Evolutionary conservation across 768 basidiomycete species (phyloP).

Genomic region (Leccinum sublutescens): DNA sequence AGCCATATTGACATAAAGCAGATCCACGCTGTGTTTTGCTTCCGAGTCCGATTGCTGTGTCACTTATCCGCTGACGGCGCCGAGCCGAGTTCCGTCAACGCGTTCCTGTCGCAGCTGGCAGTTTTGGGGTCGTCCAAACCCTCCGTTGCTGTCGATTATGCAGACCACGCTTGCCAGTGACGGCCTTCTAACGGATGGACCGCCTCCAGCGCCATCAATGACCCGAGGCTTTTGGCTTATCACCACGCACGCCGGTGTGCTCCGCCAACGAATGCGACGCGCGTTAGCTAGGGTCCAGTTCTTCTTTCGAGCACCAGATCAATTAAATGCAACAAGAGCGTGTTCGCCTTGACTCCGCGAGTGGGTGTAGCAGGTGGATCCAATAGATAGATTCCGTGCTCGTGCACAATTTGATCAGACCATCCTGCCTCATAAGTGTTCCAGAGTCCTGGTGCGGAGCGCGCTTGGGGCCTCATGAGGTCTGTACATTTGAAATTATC

Average conservation of each 20-base stretch:
- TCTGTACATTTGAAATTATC: conserved; percentile 19
- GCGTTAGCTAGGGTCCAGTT: conserved; percentile 19
- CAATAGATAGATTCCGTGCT: conserved; percentile 3
- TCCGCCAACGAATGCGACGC: conserved; percentile 3
- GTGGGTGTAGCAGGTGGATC: conserved; percentile 13
- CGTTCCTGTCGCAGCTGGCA: conserved; percentile 28
- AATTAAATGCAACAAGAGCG: conserved; percentile 14
- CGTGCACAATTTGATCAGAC: conserved; percentile 3
- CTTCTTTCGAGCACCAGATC: conserved; percentile 8
- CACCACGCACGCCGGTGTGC: conserved; percentile 11
- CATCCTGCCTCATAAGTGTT: background rate
- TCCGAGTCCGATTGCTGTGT: conserved; percentile 2
- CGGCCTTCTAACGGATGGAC: background rate
- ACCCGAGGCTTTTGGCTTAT: conserved; percentile 3
- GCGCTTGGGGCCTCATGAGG: conserved; percentile 3
- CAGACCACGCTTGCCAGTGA: conserved; percentile 2
- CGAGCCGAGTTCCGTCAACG: conserved; percentile 3
- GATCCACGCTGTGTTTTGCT: background rate
- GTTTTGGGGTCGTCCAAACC: conserved; percentile 30
- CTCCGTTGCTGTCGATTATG: conserved; percentile 7
- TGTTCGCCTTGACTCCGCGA: conserved; percentile 19
- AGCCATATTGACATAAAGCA: conserved; percentile 29
- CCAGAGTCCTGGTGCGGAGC: conserved; percentile 7
- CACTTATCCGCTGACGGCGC: conserved; percentile 16
- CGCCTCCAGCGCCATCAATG: background rate